These are phyloP conservation scores for Alloteropsis semialata DNA, from an alignment of 176 grass and related monocot genomes.

Conservation along the genomic window DNA sequence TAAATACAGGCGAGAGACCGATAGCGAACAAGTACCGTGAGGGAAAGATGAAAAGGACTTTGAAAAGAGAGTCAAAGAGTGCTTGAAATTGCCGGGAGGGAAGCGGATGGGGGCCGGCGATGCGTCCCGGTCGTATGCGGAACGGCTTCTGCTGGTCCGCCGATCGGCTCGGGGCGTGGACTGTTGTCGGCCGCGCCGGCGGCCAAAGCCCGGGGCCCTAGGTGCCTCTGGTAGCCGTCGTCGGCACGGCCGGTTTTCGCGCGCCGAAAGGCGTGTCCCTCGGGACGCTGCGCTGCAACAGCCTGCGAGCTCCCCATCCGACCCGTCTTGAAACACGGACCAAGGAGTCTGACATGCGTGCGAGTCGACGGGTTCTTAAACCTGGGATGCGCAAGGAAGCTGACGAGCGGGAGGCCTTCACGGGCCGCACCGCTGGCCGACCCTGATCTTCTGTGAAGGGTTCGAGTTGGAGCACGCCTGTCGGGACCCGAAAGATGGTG, in stretches of 20 bases:
- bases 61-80: slow-evolving; percentile 81
- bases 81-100: slow-evolving; percentile 75
- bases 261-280: too few species aligned
- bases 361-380: neutral
- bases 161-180: too few species aligned
- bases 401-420: slow-evolving; percentile 6
- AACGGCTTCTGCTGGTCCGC: slow-evolving; percentile 15
- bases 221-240: too few species aligned
- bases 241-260: too few species aligned
- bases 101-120: slow-evolving; percentile 66
- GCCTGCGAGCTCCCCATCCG: slow-evolving; percentile 41
- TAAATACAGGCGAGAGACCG: slow-evolving; percentile 70
- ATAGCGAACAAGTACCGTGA: slow-evolving; percentile 70
- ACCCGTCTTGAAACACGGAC: slow-evolving; percentile 82
- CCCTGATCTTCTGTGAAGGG: slow-evolving; percentile 70
- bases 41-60: slow-evolving; percentile 75
- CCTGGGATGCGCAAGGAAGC: too few species aligned
- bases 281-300: neutral
- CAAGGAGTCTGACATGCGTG: slow-evolving; percentile 51
- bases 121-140: slow-evolving; percentile 27
- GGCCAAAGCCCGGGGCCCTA: too few species aligned
- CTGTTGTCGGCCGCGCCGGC: too few species aligned
- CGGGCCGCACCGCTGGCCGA: slow-evolving; percentile 47
- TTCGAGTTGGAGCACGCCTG: slow-evolving; percentile 76
- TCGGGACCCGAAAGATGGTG: slow-evolving; percentile 85